Evolutionary conservation across 305 asterid genomes (phyloP), one percentile per base, ranked within the genome.

Genomic region (Petunia hybrid): DNA sequence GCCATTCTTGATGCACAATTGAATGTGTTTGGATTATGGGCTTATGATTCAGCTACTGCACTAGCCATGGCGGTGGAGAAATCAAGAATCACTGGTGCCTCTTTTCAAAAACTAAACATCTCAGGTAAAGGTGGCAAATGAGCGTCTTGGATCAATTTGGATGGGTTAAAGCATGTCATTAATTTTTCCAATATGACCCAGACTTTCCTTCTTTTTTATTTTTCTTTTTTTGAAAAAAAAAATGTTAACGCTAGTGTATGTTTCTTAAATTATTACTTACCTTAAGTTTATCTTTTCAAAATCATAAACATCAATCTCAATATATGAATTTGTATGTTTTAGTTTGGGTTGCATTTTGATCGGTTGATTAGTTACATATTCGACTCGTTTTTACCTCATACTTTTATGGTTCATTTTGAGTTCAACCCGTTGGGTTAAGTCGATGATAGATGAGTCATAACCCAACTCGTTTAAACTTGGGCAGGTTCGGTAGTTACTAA

Each of bases 31-130:
- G 88, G 89, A 36, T 36, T 92, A 14, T 84, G 95, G 95, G 95
- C 94, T 39, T 88, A 90, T 78, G 93, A 91, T 80, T 78, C 93
- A 2, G 84, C 92, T 5, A 78, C 67, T n/a, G 91, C 94, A 43
- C 85, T 92, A 8, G 97, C 97, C 39, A 89, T 89, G 83, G 93
- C 97, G 8, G 83, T 81, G 16, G 95, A 93, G 83, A 81, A 76
- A 51, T 87, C 91, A 31, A 76, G 70, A 62, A 46, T 51, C 5
- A 22, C 8, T 3, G 81, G 82, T 8, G 48, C 79, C 5, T 80
- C 10, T 5, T 88, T 85, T 76, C 84, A 9, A 42, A 66, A 80
- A 14, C 22, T 77, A 0, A 81, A 76, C 1, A 16, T 9, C 35
- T 80, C 90, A 4, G 46, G 74, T 16, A 85, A 82, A 22, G 73